These are phyloP conservation scores for Austroboletus eburneus DNA, from an alignment of 768 basidiomycete genomes.

Conservation along the genomic window DNA sequence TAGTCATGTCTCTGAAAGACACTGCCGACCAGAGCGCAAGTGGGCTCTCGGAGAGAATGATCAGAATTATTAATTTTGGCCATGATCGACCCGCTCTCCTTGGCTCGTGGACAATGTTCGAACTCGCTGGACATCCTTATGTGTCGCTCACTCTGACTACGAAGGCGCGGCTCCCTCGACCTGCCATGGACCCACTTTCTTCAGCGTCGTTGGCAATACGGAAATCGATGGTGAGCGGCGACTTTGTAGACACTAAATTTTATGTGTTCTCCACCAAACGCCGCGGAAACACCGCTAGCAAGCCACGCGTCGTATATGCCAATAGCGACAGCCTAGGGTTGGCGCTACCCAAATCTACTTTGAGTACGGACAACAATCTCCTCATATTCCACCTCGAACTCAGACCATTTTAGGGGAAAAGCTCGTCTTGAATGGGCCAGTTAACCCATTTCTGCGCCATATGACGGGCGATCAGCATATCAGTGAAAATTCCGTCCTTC, in stretches of 20 bases:
- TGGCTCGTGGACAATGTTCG: slow-evolving; percentile 19
- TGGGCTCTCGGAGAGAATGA: slow-evolving; percentile 8
- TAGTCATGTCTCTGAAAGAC: slow-evolving; percentile 10
- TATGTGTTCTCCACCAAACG: slow-evolving; percentile 23
- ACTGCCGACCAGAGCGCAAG: slow-evolving; percentile 1
- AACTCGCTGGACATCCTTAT: slow-evolving; percentile 15
- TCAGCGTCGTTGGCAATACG: slow-evolving; percentile 17
- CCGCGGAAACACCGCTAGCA: slow-evolving; percentile 9
- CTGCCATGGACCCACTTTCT: slow-evolving; percentile 11
- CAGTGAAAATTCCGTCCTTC: slow-evolving; percentile 17
- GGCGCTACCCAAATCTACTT: slow-evolving; percentile 13
- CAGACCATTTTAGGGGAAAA: slow-evolving; percentile 6
- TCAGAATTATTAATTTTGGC: slow-evolving; percentile 23
- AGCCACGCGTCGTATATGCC: slow-evolving; percentile 24
- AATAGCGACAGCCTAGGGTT: slow-evolving; percentile 17
- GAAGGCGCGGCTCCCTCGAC: slow-evolving; percentile 12
- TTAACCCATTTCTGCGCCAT: slow-evolving; percentile 16
- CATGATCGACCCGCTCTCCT: slow-evolving; percentile 22
- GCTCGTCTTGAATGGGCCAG: background rate
- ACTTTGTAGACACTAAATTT: slow-evolving; percentile 29
- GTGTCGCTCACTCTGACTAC: slow-evolving; percentile 19
- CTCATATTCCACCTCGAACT: background rate
- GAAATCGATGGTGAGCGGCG: slow-evolving; percentile 23
- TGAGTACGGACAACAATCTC: background rate
- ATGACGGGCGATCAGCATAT: slow-evolving; percentile 22